Evolutionary conservation across 1,284 basidiomycete species (phyloP).

Genomic region (Trichosporon inkin): DNA sequence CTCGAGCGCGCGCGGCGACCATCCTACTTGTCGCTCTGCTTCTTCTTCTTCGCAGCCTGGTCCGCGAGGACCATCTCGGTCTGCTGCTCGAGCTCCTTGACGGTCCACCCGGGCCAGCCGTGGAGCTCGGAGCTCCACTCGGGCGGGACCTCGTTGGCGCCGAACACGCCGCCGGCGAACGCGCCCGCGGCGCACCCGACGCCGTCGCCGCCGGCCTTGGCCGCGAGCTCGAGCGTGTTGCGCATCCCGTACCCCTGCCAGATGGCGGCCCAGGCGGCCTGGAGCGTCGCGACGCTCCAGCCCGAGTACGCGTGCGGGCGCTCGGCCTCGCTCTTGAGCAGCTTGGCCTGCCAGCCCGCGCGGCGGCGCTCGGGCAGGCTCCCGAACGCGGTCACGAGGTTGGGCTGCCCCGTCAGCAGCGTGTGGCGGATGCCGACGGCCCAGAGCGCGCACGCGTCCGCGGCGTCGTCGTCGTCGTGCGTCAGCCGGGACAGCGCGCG

Average conservation of each 20-base stretch:
- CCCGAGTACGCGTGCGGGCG: not conserved
- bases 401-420: not conserved
- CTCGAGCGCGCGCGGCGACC: too few relatives aligned
- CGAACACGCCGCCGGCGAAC: not conserved
- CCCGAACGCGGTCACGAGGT: not conserved
- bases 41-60: not conserved
- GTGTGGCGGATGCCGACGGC: constrained; percentile 3
- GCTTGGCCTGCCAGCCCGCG: not conserved
- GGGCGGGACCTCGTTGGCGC: not conserved
- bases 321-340: not conserved
- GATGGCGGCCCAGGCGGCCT: constrained; percentile 2
- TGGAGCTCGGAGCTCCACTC: not conserved
- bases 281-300: constrained; percentile 3
- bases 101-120: not conserved
- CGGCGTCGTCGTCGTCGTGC: constrained; percentile 1
- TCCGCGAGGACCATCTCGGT: not conserved
- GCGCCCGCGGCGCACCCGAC: not conserved
- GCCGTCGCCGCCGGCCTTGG: constrained; percentile 2
- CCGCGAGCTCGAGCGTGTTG: constrained; percentile 5
- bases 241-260: not conserved
- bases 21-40: not conserved
- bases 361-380: not conserved
- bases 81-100: not conserved
- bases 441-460: constrained; percentile 9
- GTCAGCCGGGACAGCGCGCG: not conserved